phyloP scores from a whole-genome alignment of 2,329 filamentous ascomycete genomes.

The Paecilomyces fulvus region DNA sequence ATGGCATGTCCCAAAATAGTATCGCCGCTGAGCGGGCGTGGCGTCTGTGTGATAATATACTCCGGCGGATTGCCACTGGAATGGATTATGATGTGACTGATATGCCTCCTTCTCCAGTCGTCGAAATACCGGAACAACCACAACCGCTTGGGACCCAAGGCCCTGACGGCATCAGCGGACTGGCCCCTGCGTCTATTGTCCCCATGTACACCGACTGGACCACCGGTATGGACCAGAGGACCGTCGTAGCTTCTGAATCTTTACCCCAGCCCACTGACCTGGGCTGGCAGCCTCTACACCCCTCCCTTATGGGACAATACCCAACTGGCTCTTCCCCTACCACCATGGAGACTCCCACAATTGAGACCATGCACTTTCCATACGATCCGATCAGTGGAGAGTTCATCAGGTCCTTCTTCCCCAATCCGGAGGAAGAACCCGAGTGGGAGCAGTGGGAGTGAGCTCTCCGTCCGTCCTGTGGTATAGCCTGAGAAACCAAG shows the following conservation, averaged over 20 bases:
- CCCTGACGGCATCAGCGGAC: not conserved
- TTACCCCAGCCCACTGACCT: not conserved
- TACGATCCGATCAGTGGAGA: conserved; percentile 32
- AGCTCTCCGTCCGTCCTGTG: not conserved
- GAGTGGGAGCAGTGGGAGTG: not conserved
- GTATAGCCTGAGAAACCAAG: not conserved
- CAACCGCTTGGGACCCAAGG: conserved; percentile 1
- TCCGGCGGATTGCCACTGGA: conserved; percentile 25
- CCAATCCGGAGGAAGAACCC: conserved; percentile 16
- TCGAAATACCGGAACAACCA: conserved; percentile 7
- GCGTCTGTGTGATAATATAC: conserved; percentile 30
- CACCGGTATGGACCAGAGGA: not conserved
- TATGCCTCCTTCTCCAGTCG: conserved; percentile 18
- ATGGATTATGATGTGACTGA: conserved; percentile 29
- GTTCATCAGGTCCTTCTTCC: conserved; percentile 33
- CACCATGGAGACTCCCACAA: conserved; percentile 4
- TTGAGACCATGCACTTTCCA: conserved; percentile 25
- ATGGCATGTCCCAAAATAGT: conserved; percentile 30
- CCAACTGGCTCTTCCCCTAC: conserved; percentile 1
- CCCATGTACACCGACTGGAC: not conserved
- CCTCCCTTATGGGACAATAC: not conserved
- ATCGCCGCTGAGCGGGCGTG: conserved; percentile 34
- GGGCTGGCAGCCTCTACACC: not conserved
- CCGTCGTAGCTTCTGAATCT: not conserved
- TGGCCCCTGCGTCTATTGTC: not conserved